Conservation (phyloP, 148 eudicot species). For the Talinum fruticosum region DNA sequence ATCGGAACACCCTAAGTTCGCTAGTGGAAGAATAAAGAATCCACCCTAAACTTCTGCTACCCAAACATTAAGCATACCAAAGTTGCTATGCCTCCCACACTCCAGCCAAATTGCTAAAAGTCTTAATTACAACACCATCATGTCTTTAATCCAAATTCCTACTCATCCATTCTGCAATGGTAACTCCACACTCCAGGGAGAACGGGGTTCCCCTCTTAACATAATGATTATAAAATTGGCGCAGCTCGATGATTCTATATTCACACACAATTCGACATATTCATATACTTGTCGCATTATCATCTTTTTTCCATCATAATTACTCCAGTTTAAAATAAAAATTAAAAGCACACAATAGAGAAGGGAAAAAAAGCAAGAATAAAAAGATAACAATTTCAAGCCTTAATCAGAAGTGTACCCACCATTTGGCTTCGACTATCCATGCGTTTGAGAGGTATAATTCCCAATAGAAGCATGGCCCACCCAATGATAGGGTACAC, state of each 20-base stretch:
- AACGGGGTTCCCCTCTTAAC: not conserved
- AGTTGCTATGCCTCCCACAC: not conserved
- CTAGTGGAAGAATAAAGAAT: not conserved
- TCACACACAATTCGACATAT: not conserved
- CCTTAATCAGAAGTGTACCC: constrained; percentile 8
- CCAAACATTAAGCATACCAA: not conserved
- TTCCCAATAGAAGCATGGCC: constrained; percentile 91
- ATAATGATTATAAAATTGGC: not conserved
- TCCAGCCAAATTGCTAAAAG: not conserved
- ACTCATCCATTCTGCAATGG: too few species aligned
- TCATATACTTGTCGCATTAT: not conserved
- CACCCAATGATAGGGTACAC: constrained; percentile 79
- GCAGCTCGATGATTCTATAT: not conserved
- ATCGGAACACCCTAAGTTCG: not conserved
- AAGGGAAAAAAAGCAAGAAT: not conserved
- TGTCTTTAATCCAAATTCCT: too few species aligned
- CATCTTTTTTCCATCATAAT: not conserved
- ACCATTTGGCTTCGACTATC: constrained; percentile 93
- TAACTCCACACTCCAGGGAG: not conserved
- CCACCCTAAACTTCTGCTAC: too few species aligned
- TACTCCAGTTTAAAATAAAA: not conserved
- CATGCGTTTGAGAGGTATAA: constrained; percentile 89
- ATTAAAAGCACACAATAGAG: not conserved
- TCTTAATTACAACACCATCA: too few species aligned
- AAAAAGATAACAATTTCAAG: not conserved